These are phyloP conservation scores for Luvunga scandens DNA, from an alignment of 345 rosid genomes.

Conservation along the genomic window DNA sequence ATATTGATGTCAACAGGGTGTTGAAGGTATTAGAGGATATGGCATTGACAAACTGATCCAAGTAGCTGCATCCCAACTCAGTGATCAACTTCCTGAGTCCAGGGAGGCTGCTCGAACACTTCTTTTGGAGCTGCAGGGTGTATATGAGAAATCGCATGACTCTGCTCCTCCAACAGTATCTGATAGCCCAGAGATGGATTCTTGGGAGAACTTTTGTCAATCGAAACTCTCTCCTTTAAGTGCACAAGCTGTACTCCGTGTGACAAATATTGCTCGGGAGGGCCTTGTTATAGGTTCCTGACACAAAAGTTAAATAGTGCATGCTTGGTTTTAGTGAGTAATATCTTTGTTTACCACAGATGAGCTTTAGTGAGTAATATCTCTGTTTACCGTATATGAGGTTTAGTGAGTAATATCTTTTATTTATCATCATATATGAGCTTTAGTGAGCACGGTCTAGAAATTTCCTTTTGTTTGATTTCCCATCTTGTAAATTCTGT, in stretches of 20 bases:
- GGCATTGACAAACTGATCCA: slow-evolving; percentile 83
- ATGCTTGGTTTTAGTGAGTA: slow-evolving; percentile 23
- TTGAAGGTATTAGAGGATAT: slow-evolving; percentile 76
- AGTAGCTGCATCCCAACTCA: slow-evolving; percentile 84
- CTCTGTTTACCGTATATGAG: slow-evolving; percentile 21
- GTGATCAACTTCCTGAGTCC: slow-evolving; percentile 93
- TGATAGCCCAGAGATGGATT: slow-evolving; percentile 42
- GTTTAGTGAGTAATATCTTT: slow-evolving; percentile 25
- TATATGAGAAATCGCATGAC: slow-evolving; percentile 52
- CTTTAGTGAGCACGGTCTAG: slow-evolving; percentile 25
- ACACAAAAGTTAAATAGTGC: slow-evolving; percentile 13
- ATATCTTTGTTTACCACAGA: slow-evolving; percentile 19
- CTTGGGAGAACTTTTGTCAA: slow-evolving; percentile 85
- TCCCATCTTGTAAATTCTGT: slow-evolving; percentile 38
- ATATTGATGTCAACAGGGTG: slow-evolving; percentile 48
- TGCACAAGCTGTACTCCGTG: slow-evolving; percentile 92
- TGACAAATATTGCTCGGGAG: slow-evolving; percentile 60
- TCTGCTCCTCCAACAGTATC: slow-evolving; percentile 27
- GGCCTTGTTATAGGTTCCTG: slow-evolving; percentile 55
- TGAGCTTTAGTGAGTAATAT: slow-evolving; percentile 29
- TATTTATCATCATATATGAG: slow-evolving; percentile 18
- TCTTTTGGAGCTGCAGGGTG: slow-evolving; percentile 75
- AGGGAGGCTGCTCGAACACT: slow-evolving; percentile 90
- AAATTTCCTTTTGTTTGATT: slow-evolving; percentile 11
- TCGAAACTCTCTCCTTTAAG: slow-evolving; percentile 77